A percentile compares a stretch with the other conserved stretches of the same genome.
phyloP scores from a whole-genome alignment of 2,329 filamentous ascomycete genomes.

The Onygena corvina region DNA sequence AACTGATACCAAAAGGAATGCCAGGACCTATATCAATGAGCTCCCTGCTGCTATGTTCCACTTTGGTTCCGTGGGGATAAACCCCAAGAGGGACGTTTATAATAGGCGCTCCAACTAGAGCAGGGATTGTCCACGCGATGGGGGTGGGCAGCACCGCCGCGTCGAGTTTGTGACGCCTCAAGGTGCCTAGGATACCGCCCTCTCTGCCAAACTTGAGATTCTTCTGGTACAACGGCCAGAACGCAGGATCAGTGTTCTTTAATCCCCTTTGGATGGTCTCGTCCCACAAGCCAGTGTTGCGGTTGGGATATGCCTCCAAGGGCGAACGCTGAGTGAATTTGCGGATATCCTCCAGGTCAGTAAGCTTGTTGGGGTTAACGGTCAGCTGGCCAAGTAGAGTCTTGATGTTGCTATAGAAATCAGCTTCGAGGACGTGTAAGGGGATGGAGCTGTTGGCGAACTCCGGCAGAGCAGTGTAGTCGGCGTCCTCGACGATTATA shows the following conservation, averaged over 20 bases:
- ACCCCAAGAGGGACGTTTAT: conserved; percentile 53
- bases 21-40: conserved; percentile 45
- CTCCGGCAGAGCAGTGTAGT: conserved; percentile 44
- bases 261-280: conserved; percentile 40
- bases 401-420: conserved; percentile 48
- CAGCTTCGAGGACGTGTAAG: conserved; percentile 38
- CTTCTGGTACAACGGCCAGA: conserved; percentile 46
- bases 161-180: conserved; percentile 46
- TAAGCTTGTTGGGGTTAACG: conserved; percentile 47
- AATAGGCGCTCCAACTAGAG: conserved; percentile 48
- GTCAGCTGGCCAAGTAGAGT: conserved; percentile 45
- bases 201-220: conserved; percentile 44
- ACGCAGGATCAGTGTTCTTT: conserved; percentile 45
- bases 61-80: conserved; percentile 39
- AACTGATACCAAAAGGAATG: conserved; percentile 50
- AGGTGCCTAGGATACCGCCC: conserved; percentile 49
- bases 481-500: conserved; percentile 47
- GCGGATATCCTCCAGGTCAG: conserved; percentile 40
- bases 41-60: conserved; percentile 37
- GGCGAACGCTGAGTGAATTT: conserved; percentile 44
- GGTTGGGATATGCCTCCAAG: conserved; percentile 47
- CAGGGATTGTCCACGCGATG: conserved; percentile 39
- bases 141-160: conserved; percentile 50
- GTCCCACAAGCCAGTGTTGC: conserved; percentile 50
- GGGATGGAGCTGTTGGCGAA: conserved; percentile 31